phyloP scores from a whole-genome alignment of 2,329 filamentous ascomycete genomes.

The Onygenales sp. region DNA sequence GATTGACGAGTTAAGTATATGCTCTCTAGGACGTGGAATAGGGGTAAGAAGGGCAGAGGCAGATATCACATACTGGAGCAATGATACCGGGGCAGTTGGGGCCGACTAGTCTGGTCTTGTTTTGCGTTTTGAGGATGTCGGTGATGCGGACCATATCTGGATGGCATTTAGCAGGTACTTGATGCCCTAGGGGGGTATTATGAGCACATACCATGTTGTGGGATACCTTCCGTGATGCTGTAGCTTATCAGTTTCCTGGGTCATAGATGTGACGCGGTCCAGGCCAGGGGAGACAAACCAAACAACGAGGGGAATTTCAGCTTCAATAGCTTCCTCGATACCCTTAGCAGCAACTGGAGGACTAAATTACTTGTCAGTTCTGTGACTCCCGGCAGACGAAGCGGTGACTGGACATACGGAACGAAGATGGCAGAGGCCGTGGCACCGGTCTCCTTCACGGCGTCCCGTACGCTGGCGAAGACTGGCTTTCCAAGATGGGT shows the following conservation, averaged over 20 bases:
- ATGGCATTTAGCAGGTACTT: background rate
- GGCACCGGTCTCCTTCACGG: slow-evolving; percentile 81
- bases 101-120: slow-evolving; percentile 91
- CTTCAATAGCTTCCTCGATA: slow-evolving; percentile 92
- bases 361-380: slow-evolving; percentile 40
- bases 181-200: background rate
- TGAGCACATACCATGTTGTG: slow-evolving; percentile 70
- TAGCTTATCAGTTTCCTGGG: background rate
- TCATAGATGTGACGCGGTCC: too few relatives aligned
- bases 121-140: slow-evolving; percentile 93
- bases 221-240: slow-evolving; percentile 90
- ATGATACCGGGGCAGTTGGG: slow-evolving; percentile 99
- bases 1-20: slow-evolving; percentile 1
- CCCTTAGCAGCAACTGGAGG: slow-evolving; percentile 84
- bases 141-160: slow-evolving; percentile 98
- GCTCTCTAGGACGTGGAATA: background rate
- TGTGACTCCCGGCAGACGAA: background rate
- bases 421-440: slow-evolving; percentile 93
- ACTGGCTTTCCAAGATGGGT: slow-evolving; percentile 87
- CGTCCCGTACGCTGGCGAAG: slow-evolving; percentile 81
- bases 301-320: slow-evolving; percentile 89
- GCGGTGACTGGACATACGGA: slow-evolving; percentile 49
- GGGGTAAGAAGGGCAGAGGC: background rate
- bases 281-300: slow-evolving; percentile 43
- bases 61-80: slow-evolving; percentile 47